Conservation (phyloP, 148 eudicot genomes). For the Arctostaphylos glauca region DNA sequence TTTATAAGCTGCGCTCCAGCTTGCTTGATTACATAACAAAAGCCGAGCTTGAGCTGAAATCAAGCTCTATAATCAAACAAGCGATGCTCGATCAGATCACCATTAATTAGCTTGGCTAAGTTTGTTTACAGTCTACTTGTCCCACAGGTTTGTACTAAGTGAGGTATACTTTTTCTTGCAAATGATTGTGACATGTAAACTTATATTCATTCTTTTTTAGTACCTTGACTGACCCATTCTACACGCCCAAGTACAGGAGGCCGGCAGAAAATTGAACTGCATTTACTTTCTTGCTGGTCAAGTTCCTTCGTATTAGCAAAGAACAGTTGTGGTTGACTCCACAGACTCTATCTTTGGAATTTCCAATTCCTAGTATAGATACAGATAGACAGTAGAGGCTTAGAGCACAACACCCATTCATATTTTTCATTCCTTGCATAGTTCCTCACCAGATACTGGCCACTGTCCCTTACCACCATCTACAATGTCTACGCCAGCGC, state of each 20-base stretch:
- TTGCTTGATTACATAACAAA: background rate
- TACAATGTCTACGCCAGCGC: conserved; percentile 20
- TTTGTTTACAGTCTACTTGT: background rate
- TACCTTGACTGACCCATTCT: background rate
- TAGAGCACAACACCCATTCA: background rate
- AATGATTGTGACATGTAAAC: too few species aligned
- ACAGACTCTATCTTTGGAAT: background rate
- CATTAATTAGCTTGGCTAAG: background rate
- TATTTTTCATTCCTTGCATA: background rate
- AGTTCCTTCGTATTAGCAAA: too few species aligned
- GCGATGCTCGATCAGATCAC: background rate
- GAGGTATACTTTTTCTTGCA: background rate
- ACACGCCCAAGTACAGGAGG: background rate
- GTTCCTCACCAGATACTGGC: background rate
- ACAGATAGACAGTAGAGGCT: background rate
- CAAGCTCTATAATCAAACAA: background rate
- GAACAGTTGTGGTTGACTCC: too few species aligned
- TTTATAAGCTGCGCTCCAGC: background rate
- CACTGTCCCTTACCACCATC: background rate
- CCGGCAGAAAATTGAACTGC: background rate
- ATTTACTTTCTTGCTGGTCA: background rate
- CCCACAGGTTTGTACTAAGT: background rate
- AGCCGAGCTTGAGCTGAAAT: background rate
- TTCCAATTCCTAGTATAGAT: background rate
- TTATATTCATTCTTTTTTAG: background rate